Conservation (phyloP, 495 filamentous ascomycete species). For the Elaphomyces granulatus region DNA sequence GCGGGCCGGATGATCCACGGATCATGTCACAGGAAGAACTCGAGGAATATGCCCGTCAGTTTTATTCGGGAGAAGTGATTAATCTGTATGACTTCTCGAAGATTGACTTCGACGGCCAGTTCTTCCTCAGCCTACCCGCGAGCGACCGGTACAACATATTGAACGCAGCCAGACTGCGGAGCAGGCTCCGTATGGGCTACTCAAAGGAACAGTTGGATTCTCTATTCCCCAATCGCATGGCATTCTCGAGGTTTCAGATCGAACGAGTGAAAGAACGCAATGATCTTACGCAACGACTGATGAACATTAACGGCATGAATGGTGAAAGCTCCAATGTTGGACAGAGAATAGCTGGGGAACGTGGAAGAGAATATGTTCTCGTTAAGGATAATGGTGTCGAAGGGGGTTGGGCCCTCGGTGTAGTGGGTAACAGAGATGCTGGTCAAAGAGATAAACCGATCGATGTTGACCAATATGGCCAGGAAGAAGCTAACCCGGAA, state of each 20-base stretch:
- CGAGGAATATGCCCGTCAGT: conserved; percentile 83
- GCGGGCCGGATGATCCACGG: conserved; percentile 75
- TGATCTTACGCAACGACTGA: conserved; percentile 85
- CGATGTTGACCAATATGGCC: conserved; percentile 63
- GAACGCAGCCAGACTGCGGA: conserved; percentile 78
- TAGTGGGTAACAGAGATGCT: conserved; percentile 69
- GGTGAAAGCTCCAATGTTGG: conserved; percentile 51
- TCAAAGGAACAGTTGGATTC: conserved; percentile 88
- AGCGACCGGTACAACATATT: conserved; percentile 93
- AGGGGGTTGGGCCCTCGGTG: conserved; percentile 93
- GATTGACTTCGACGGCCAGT: conserved; percentile 89
- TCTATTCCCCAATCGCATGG: conserved; percentile 99
- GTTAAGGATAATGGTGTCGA: conserved; percentile 91
- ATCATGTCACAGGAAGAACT: conserved; percentile 91
- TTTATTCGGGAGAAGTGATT: conserved; percentile 85
- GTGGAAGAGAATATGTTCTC: conserved; percentile 82
- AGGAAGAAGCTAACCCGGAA: conserved; percentile 31
- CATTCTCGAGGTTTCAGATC: conserved; percentile 90
- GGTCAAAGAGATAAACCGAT: conserved; percentile 72
- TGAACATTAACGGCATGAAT: conserved; percentile 88
- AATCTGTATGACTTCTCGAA: conserved; percentile 98
- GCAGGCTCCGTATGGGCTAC: conserved; percentile 82
- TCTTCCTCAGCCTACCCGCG: conserved; percentile 80
- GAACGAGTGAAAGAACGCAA: conserved; percentile 85
- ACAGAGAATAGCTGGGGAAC: conserved; percentile 73